Conservation (phyloP, 495 filamentous ascomycete species). For the Achaetomiella virescens region DNA sequence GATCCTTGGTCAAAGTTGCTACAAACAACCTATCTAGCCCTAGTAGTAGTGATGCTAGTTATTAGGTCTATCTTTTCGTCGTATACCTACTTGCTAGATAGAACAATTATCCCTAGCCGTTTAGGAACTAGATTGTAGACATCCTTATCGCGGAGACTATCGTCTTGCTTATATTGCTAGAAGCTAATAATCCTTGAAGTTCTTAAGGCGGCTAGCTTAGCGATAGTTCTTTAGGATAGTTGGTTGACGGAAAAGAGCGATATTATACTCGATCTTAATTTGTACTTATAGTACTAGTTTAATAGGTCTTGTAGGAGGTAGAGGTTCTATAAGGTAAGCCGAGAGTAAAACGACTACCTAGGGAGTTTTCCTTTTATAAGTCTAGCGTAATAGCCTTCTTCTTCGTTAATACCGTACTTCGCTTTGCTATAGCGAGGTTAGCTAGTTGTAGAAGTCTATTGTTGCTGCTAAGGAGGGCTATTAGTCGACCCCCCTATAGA, state of each 20-base stretch:
- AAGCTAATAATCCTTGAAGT: slow-evolving; percentile 1
- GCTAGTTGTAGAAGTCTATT: too few species aligned
- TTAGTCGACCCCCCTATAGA: too few species aligned
- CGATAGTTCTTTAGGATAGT: slow-evolving; percentile 24
- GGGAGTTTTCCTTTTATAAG: too few species aligned
- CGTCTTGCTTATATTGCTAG: neutral
- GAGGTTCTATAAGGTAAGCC: too few species aligned
- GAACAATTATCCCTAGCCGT: neutral
- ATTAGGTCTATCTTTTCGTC: slow-evolving; percentile 1
- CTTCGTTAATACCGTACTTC: too few species aligned
- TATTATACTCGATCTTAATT: neutral
- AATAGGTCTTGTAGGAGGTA: too few species aligned
- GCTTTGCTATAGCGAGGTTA: too few species aligned
- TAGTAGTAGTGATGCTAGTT: neutral
- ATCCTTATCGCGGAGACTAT: neutral
- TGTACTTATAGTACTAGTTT: neutral
- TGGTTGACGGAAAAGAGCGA: slow-evolving; percentile 24
- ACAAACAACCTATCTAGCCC: neutral
- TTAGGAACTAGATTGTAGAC: neutral
- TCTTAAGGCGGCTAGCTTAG: neutral
- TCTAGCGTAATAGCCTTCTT: too few species aligned
- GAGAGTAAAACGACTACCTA: too few species aligned
- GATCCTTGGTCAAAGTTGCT: slow-evolving; percentile 3
- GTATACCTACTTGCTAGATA: slow-evolving; percentile 1
- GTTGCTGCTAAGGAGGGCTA: too few species aligned